These are phyloP conservation scores for Calonectria hawksworthii DNA, from an alignment of 2,329 filamentous ascomycete genomes.

Conservation along the genomic window DNA sequence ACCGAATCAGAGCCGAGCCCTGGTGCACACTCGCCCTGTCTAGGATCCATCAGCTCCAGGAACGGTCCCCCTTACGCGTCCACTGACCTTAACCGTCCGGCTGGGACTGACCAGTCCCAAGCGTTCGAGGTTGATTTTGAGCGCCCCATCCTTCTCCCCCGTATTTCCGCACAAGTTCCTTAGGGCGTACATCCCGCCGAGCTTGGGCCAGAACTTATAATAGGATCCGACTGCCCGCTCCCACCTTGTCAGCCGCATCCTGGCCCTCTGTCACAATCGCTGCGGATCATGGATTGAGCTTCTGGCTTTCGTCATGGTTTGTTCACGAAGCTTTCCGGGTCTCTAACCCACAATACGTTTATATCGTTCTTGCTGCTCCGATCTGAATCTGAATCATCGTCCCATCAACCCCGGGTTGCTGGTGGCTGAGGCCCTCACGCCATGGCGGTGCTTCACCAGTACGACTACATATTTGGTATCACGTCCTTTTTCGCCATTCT, in stretches of 20 bases:
- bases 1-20: conserved; percentile 39
- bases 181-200: conserved; percentile 1
- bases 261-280: conserved; percentile 14
- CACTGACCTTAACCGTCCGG: conserved; percentile 31
- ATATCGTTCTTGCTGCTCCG: conserved; percentile 14
- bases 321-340: conserved; percentile 5
- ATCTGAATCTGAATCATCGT: not conserved
- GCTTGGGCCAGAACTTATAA: conserved; percentile 31
- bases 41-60: conserved; percentile 8
- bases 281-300: conserved; percentile 37
- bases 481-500: conserved; percentile 69
- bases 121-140: too few species aligned
- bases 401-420: not conserved
- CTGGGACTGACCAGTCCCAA: too few species aligned
- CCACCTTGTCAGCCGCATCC: conserved; percentile 23
- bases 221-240: conserved; percentile 17
- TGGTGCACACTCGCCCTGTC: conserved; percentile 34
- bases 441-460: conserved; percentile 60
- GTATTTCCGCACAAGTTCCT: conserved; percentile 6
- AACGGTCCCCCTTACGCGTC: conserved; percentile 21
- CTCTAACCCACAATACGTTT: not conserved
- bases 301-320: conserved; percentile 32
- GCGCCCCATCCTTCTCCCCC: not conserved
- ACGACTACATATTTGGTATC: conserved; percentile 70
- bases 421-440: not conserved